Evolutionary conservation across 306 rosid genomes (phyloP).

Genomic region (Notholithocarpus densiflorus): DNA sequence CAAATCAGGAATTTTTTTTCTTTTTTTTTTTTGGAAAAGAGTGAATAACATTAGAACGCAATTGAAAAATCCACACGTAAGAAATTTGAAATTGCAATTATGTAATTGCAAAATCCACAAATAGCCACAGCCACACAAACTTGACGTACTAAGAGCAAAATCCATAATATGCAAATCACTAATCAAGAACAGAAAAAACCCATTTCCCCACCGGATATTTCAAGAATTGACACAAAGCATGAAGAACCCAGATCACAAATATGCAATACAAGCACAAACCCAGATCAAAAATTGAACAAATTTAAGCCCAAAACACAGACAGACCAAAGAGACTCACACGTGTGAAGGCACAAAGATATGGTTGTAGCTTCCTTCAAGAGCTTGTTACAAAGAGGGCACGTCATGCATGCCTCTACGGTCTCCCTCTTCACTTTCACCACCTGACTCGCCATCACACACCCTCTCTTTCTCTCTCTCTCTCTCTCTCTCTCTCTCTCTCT

Average conservation of each 20-base stretch:
- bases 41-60: not conserved
- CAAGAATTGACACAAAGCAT: slow-evolving; percentile 1
- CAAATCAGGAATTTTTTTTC: too few relatives aligned
- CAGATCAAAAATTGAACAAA: slow-evolving; percentile 26
- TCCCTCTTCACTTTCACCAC: slow-evolving; percentile 66
- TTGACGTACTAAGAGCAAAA: not conserved
- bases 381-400: slow-evolving; percentile 86
- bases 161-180: slow-evolving; percentile 12
- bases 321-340: slow-evolving; percentile 50
- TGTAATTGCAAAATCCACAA: not conserved
- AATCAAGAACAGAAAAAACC: slow-evolving; percentile 3
- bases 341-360: slow-evolving; percentile 89
- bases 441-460: slow-evolving; percentile 36
- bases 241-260: slow-evolving; percentile 8
- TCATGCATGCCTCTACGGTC: slow-evolving; percentile 79
- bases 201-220: not conserved
- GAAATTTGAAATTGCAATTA: not conserved
- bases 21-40: not conserved
- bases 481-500: not conserved
- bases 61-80: not conserved
- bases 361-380: slow-evolving; percentile 85
- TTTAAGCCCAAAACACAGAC: not conserved
- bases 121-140: not conserved
- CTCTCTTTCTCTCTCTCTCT: not conserved
- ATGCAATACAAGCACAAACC: slow-evolving; percentile 12